Base-by-base conservation (phyloP, 2,329 filamentous ascomycete species). In the Stachybotrys elegans region DNA sequence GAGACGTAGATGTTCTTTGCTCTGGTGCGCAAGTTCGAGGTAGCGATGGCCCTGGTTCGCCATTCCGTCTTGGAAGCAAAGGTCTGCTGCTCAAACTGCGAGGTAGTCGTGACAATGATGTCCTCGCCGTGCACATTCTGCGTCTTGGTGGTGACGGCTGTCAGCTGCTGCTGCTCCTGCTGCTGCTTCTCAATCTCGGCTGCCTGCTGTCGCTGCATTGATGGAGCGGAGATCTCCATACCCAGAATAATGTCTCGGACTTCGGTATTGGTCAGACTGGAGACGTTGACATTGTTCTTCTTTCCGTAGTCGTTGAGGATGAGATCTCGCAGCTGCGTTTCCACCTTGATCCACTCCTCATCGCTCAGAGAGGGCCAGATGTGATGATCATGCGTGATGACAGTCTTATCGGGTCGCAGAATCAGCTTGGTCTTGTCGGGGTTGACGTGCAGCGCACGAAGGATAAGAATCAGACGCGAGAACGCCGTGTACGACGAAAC, bases 251-350 rank as follows among this genome's bases (percentile, higher is more conserved):
- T 97, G 61, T 98, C 93, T 57, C 93, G 84, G 41, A 98, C 93
- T 79, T 98, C 93, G 57, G 88, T 95, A 62, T 83, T 95, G 1
- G 93, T 98, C 68, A 98, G 76, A 64, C 90, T 95, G 14, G 94
- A 94, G 12, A 93, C 92, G 57, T 98, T 98, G 72, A 98, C 93
- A 56, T 97, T 98, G 75, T 98, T 98, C 79, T 98, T 98, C 80
- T 97, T 98, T 61, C 93, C 93, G 62, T 98, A 98, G 63, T 98
- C 93, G 55, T 97, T 96, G 54, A 98, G 64, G 57, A 98, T 98
- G 52, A 98, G 73, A 73, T 98, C 93, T 64, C 93, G 85, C 34
- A 98, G 74, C 61, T 95, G 88, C 37, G 90, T 90, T 75, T 98
- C 93, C n/a, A 98, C 89, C 79, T 96, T 96, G 69, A 98, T 93